Base-by-base conservation (phyloP, 352 stramenopile genomes). In the Phytophthora hybrid region DNA sequence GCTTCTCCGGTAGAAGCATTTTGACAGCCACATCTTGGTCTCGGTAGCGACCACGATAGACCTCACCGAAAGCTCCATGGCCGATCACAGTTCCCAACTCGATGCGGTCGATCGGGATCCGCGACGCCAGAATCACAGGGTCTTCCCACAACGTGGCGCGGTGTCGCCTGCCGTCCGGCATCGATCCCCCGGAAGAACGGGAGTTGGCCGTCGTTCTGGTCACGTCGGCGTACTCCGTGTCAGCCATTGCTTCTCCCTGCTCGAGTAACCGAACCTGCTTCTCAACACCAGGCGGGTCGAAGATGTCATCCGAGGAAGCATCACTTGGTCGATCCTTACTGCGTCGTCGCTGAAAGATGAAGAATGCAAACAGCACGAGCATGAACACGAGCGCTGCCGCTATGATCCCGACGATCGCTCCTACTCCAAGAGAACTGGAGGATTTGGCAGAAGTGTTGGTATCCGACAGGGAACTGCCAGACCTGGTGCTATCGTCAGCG, bases 21-120 rank as follows among this genome's bases (percentile, higher is more conserved):
- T 85, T 85, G 63, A 83, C 62, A 4, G 78, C 78, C 7, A 85
- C 78, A 11, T 60, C 44, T 52, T 81, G 78, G 6, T 69, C 76
- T 23, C 76, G 75, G 55, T 82, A 85, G 34, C 26, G 71, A 29
- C 78, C 78, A 2, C 59, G 62, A 57, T 74, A 81, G 34, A 85
- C 78, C 63, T 81, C 63, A 10, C 79, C 79, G 52, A 74, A 80
- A 32, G 63, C 79, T 2, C 76, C 76, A 11, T 69, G 76, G 41
- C 68, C 75, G 59, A 83, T 65, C 3, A 77, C 46, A 26, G 29
- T 13, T 1, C 66, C 57, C 7, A 77, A n/a, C 31, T 75, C 58
- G 31, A 85, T 63, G 47, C 76, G 73, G 32, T 80, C 68, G 58
- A 74, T 73, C 4, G 73, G 76, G 23, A 85, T 80, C 5, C 79